phyloP scores from a whole-genome alignment of 306 rosid genomes.

The barrel medic (Medicago truncatula) region MtrunA17r5.0-ANR NC_053049.1:16706501-16707000 shows the following conservation, averaged over 20 bases:
- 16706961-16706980: constrained; percentile 72
- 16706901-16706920: constrained; percentile 84
- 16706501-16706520: constrained; percentile 82
- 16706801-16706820: constrained; percentile 80
- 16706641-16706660: constrained; percentile 87
- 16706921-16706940: constrained; percentile 93
- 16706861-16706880: constrained; percentile 85
- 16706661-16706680: constrained; percentile 75
- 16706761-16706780: constrained; percentile 98
- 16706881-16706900: constrained; percentile 94
- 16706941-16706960: constrained; percentile 90
- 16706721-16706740: constrained; percentile 70
- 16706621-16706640: constrained; percentile 88
- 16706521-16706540: constrained; percentile 91
- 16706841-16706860: constrained; percentile 79
- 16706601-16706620: constrained; percentile 86
- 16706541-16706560: constrained; percentile 87
- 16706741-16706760: constrained; percentile 87
- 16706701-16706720: constrained; percentile 64
- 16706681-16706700: constrained; percentile 84
- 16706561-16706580: constrained; percentile 90
- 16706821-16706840: constrained; percentile 63
- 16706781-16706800: constrained; percentile 70
- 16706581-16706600: constrained; percentile 97
- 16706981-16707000: constrained; percentile 78